These are phyloP conservation scores for Tremella yokohamensis DNA, from an alignment of 768 basidiomycete genomes.

Conservation along the genomic window DNA sequence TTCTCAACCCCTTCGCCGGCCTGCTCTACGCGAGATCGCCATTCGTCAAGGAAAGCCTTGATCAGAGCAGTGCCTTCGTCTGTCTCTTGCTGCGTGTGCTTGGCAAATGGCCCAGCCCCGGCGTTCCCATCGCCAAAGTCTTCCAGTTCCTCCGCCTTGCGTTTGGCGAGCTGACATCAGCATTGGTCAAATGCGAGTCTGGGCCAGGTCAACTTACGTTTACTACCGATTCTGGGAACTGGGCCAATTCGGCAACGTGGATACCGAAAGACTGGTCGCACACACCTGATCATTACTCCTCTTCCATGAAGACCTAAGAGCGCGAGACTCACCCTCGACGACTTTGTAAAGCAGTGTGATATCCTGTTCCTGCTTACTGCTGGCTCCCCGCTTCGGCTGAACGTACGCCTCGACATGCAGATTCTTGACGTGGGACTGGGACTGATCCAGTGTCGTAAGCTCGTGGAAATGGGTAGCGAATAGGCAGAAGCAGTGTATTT, in stretches of 20 bases:
- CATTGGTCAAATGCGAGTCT: background rate
- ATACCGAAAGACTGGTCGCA: conserved; percentile 98
- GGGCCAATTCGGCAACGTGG: conserved; percentile 93
- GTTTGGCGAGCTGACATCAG: conserved; percentile 67
- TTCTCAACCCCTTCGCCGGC: conserved; percentile 52
- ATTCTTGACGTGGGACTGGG: conserved; percentile 83
- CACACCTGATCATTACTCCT: conserved; percentile 58
- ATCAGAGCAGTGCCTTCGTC: conserved; percentile 78
- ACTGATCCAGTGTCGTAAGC: conserved; percentile 82
- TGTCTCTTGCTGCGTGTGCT: conserved; percentile 61
- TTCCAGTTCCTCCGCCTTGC: conserved; percentile 86
- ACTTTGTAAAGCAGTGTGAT: conserved; percentile 76
- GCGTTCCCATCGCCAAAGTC: conserved; percentile 61
- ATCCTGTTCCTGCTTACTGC: conserved; percentile 59
- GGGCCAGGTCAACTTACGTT: conserved; percentile 57
- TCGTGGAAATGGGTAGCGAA: conserved; percentile 99
- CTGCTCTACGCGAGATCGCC: conserved; percentile 59
- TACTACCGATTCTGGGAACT: conserved; percentile 92
- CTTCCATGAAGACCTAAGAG: background rate
- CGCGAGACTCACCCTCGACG: conserved; percentile 62
- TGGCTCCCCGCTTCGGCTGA: conserved; percentile 45
- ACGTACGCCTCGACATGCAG: conserved; percentile 95
- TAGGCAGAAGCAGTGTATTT: conserved; percentile 87
- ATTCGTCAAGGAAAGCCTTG: conserved; percentile 69
- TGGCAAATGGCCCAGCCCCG: conserved; percentile 51